Evolutionary conservation across 805 yeast genomes (phyloP), one percentile per base, ranked within the genome.

Genomic region (Starmera quercuum): DNA sequence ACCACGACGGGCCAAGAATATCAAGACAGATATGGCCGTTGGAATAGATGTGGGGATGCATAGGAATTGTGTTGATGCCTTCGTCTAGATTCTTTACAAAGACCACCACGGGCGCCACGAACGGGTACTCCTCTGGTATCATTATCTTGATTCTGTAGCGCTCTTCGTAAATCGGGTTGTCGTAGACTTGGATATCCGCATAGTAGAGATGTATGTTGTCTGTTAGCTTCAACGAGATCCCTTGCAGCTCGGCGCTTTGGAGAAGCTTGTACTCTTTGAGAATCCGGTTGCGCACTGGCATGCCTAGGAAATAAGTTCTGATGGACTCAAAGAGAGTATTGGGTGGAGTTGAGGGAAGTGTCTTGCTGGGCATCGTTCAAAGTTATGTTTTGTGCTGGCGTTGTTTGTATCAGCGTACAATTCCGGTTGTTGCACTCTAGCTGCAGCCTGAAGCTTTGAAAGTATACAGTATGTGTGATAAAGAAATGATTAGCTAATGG

Each of bases 11-110:
- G 3, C 82, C 85, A 24, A 81, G 55, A 2, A 82, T 56, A 46
- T 81, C 75, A 15, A 81, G 58, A 49, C 90, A 81, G n/a, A 81
- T 81, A 46, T 82, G 88, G 2, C 88, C 90, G 46, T 82, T 82
- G 21, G 80, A 68, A 47, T 81, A 81, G 3, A 81, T 64, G 47
- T 81, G 90, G 0, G 90, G 90, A 47, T 81, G 87, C 3, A 78
- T 45, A 1, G 90, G 90, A 4, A 81, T 68, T 20, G 49, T 42
- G 6, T 48, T 45, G 9, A 36, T 26, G 12, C 26, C 36, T 2
- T 32, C 31, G 2, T 37, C 39, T 2, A 15, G 27, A 2, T 49
- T 38, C 3, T 35, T 43, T n/a, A 72, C 47, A 47, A 78, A 78
- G 38, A 67, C 61, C 2, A 73, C 80, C 35, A 65, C 67, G 1